Conservation (phyloP, 345 rosid genomes). For the Brassica nigra region DNA sequence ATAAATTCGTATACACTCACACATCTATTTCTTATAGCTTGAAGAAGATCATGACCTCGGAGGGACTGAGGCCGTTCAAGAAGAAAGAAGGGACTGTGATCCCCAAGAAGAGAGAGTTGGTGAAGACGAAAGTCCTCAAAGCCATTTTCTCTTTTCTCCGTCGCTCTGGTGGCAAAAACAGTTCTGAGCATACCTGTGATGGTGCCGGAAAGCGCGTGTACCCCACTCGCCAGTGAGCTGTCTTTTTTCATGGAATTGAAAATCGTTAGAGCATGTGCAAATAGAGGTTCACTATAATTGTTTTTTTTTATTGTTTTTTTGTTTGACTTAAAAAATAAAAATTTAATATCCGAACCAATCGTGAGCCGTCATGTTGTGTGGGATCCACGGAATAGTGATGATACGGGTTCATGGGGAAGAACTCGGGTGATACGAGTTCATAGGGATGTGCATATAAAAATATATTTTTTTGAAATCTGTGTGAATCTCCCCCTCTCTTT, state of each 20-base stretch:
- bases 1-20: not conserved
- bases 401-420: too few species aligned
- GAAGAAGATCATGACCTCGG: slow-evolving; percentile 18
- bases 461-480: too few species aligned
- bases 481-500: too few species aligned
- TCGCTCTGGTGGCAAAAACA: slow-evolving; percentile 6
- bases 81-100: slow-evolving; percentile 48
- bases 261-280: not conserved
- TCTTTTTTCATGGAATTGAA: slow-evolving; percentile 2
- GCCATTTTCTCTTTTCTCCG: slow-evolving; percentile 7
- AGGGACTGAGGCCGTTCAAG: slow-evolving; percentile 34
- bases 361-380: too few species aligned
- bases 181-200: not conserved
- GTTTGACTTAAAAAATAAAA: too few species aligned
- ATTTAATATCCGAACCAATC: too few species aligned
- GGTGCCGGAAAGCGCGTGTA: slow-evolving; percentile 16
- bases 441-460: too few species aligned
- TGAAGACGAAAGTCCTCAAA: slow-evolving; percentile 49
- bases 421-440: too few species aligned
- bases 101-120: slow-evolving; percentile 45
- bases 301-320: too few species aligned
- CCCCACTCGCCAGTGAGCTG: slow-evolving; percentile 15
- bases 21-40: not conserved
- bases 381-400: too few species aligned
- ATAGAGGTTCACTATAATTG: too few species aligned